Evolutionary conservation across 2,329 filamentous ascomycete genomes (phyloP).

Genomic region (Aspergillus sp.): DNA sequence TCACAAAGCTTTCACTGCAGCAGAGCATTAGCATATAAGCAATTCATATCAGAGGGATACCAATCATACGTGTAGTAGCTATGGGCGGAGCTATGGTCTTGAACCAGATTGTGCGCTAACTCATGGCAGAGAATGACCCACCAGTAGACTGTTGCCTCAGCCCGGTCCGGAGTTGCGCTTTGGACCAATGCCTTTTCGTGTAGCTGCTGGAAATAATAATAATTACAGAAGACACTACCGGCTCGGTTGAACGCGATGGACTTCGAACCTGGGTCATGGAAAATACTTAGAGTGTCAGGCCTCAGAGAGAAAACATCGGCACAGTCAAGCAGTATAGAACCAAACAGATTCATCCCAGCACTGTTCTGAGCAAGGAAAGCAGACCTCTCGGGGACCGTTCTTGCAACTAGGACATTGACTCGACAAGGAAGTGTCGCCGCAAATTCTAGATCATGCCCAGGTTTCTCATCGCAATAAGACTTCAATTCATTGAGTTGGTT

Average conservation of each 20-base stretch:
- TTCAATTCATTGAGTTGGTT: slow-evolving; percentile 76
- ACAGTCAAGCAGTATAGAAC: slow-evolving; percentile 66
- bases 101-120: slow-evolving; percentile 88
- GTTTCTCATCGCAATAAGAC: slow-evolving; percentile 79
- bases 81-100: slow-evolving; percentile 73
- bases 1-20: slow-evolving; percentile 69
- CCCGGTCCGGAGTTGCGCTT: slow-evolving; percentile 47
- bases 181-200: slow-evolving; percentile 58
- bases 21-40: slow-evolving; percentile 3
- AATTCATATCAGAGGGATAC: background rate
- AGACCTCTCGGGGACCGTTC: slow-evolving; percentile 50
- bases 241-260: slow-evolving; percentile 91
- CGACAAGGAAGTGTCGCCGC: slow-evolving; percentile 68
- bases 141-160: slow-evolving; percentile 81
- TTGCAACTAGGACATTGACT: slow-evolving; percentile 72
- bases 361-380: slow-evolving; percentile 63
- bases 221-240: slow-evolving; percentile 91
- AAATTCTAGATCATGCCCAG: slow-evolving; percentile 71
- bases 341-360: slow-evolving; percentile 67
- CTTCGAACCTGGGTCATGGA: slow-evolving; percentile 74
- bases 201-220: slow-evolving; percentile 79
- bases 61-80: slow-evolving; percentile 66
- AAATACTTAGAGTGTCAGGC: slow-evolving; percentile 73
- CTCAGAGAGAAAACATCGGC: slow-evolving; percentile 71
- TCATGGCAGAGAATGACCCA: slow-evolving; percentile 96